These are phyloP conservation scores for Golovinomyces cichoracearum DNA, from an alignment of 2,329 filamentous ascomycete species.

Conservation along the genomic window DNA sequence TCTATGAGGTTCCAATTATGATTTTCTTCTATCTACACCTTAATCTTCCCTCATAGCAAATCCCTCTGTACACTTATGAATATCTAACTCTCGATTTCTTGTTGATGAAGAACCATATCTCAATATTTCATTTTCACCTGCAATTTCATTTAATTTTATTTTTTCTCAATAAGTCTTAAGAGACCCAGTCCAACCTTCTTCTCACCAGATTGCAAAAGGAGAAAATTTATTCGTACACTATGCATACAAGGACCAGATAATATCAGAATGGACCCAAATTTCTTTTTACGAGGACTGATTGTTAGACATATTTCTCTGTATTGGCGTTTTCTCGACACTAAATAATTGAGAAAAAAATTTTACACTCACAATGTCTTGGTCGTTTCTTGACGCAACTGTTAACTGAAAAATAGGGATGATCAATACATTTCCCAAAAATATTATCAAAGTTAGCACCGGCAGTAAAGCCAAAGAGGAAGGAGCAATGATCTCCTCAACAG, in stretches of 20 bases:
- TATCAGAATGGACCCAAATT: neutral
- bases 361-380: neutral
- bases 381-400: neutral
- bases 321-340: neutral
- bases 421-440: neutral
- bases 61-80: no score
- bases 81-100: no score
- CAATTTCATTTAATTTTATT: neutral
- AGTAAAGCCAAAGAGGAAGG: neutral
- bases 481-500: neutral
- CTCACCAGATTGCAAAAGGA: no score
- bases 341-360: neutral
- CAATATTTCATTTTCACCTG: neutral
- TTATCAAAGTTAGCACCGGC: neutral
- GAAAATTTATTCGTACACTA: no score
- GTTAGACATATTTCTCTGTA: neutral
- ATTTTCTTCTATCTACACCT: no score
- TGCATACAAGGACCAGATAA: neutral
- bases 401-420: neutral
- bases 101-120: no score
- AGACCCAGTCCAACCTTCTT: neutral
- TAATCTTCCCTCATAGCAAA: no score
- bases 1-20: no score
- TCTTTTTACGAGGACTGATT: neutral
- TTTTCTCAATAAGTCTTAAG: neutral